Evolutionary conservation across 805 yeast species (phyloP).

Genomic region (Geotrichum ghanense): DNA sequence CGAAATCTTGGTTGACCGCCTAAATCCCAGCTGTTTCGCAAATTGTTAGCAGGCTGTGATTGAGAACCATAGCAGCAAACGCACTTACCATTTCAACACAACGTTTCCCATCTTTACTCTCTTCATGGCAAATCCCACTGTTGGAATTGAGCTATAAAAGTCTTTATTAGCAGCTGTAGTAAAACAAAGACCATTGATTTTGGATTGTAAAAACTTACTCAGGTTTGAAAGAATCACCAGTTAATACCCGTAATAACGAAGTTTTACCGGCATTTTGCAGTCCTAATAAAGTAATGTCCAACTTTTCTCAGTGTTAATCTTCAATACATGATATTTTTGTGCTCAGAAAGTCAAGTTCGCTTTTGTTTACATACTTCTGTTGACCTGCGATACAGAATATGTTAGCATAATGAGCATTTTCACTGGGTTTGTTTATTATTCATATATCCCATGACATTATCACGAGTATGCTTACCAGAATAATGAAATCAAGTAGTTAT

Average conservation of each 20-base stretch:
- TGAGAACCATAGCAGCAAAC: background rate
- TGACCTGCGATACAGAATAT: conserved; percentile 11
- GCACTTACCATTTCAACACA: conserved; percentile 25
- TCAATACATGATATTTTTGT: background rate
- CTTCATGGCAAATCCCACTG: conserved; percentile 30
- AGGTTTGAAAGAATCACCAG: conserved; percentile 15
- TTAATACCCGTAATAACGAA: conserved; percentile 23
- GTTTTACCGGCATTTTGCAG: conserved; percentile 31
- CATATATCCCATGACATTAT: no score
- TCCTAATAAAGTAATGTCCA: conserved; percentile 27
- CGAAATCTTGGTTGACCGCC: conserved; percentile 30
- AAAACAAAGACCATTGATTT: conserved; percentile 19
- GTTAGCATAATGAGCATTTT: background rate
- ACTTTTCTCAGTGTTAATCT: conserved; percentile 12
- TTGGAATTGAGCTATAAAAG: conserved; percentile 24
- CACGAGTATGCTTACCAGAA: conserved; percentile 19
- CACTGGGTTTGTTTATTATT: no score
- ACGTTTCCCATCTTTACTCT: conserved; percentile 25
- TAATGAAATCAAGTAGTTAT: conserved; percentile 23
- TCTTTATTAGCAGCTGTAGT: background rate
- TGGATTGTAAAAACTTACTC: conserved; percentile 11
- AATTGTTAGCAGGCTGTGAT: background rate
- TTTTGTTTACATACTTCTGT: conserved; percentile 17
- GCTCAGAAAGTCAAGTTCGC: background rate
- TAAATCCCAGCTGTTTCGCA: conserved; percentile 25